phyloP scores from a whole-genome alignment of 768 basidiomycete genomes.

The Calocera viscosa region DNA sequence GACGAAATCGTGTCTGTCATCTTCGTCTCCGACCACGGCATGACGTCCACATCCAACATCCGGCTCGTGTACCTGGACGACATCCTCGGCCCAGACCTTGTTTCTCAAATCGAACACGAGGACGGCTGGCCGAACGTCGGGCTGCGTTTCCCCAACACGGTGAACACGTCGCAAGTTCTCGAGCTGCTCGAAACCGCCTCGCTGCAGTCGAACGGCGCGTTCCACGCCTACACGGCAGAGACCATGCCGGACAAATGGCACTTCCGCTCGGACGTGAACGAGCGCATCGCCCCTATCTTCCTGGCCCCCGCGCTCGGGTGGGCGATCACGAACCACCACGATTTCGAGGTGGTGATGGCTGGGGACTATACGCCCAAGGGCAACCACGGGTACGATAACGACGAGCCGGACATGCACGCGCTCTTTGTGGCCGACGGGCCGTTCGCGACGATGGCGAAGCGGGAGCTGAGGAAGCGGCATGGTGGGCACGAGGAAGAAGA shows the following conservation, averaged over 20 bases:
- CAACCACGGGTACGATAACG: conserved; percentile 88
- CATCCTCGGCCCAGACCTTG: conserved; percentile 54
- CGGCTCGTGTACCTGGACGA: conserved; percentile 71
- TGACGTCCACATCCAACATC: conserved; percentile 75
- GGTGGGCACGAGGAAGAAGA: conserved; percentile 27
- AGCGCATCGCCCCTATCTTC: conserved; percentile 81
- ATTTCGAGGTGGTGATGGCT: conserved; percentile 38
- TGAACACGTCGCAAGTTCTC: conserved; percentile 47
- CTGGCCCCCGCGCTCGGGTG: conserved; percentile 72
- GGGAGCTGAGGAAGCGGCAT: conserved; percentile 26
- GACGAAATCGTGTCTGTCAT: conserved; percentile 75
- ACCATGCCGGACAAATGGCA: conserved; percentile 77
- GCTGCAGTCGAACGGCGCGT: conserved; percentile 48
- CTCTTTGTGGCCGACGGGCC: conserved; percentile 90
- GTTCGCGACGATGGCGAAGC: conserved; percentile 43
- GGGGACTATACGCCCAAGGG: conserved; percentile 48
- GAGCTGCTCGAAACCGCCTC: conserved; percentile 40
- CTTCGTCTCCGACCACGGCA: conserved; percentile 86
- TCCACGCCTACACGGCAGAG: conserved; percentile 63
- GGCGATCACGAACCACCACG: conserved; percentile 53
- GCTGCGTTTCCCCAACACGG: conserved; percentile 51
- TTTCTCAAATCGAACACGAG: conserved; percentile 49
- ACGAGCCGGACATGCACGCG: conserved; percentile 64
- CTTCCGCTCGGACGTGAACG: conserved; percentile 38
- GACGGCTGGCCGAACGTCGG: conserved; percentile 91